Evolutionary conservation across 805 yeast genomes (phyloP), one percentile per base, ranked within the genome.

Genomic region (Tetrapisispora pingtungensis): DNA sequence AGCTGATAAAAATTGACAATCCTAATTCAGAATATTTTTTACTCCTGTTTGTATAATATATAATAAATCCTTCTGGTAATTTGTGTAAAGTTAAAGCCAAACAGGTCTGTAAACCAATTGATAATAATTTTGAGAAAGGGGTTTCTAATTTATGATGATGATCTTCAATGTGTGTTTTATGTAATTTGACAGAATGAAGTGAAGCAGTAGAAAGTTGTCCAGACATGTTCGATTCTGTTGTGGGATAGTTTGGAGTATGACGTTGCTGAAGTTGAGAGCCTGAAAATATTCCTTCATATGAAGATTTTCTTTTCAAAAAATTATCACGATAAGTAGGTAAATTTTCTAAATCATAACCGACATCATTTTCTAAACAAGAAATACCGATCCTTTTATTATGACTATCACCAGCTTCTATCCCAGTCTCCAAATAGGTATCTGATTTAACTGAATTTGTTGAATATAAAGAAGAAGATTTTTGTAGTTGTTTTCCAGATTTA

Each of bases 21-120:
- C 97, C 97, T 24, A 88, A 65, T 28, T 71, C 64, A 4, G 69
- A 68, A 4, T 54, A 47, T 19, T 49, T 53, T 10, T 57, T 50
- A 3, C 52, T 38, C 28, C 52, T 47, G 93, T 88, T 30, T 83
- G 84, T 61, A 42, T 61, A 64, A 60, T 77, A 90, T 38, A 94
- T 82, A 44, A 90, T 79, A 56, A 90, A 85, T 0, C 98, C 98
- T 64, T 90, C 98, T 0, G 98, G 98, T 22, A 90, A 71, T 60
- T 93, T 89, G 66, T 90, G 98, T 26, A 93, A 65, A 0, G 94
- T 76, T 26, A 90, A 77, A 0, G 95, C 97, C 41, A 89, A 61
- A 7, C 89, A 79, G 0, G 97, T 90, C 61, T 93, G 97, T 19
- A 93, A 61, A 3, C 96, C 97, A 46, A 90, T 87, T 5, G 95